Base-by-base conservation (phyloP, 305 asterid species). In the Solanum hybrid region DNA sequence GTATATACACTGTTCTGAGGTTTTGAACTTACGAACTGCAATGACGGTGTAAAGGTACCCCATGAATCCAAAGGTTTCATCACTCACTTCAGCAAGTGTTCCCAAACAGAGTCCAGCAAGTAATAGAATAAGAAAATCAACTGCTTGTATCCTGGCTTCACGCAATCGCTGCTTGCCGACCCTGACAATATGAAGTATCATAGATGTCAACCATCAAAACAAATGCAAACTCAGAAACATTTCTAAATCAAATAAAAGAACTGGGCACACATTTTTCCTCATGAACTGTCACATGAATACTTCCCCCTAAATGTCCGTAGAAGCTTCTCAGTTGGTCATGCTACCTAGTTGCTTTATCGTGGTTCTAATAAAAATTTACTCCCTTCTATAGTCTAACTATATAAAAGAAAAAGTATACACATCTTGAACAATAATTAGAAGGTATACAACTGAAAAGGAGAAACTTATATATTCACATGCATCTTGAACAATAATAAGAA, bases 11-110 rank as follows among this genome's bases (percentile, higher is more conserved):
- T 84, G 2, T 8, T 84, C 7, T 12, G 71, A 82, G 88, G 88
- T 81, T 90, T 17, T 60, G 38, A 38, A 93, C 98, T 94, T 94
- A 95, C 98, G 93, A 66, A 96, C 97, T 86, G 96, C 98, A 34
- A 96, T 96, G 92, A 96, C 96, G 42, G 98, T 95, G 93, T 95
- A 95, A 64, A 94, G 94, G 90, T 96, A 96, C 72, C 97, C 98
- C 26, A 92, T 91, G 13, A 94, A 92, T 60, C 98, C 98, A 87
- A 96, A 96, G 80, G 96, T 93, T 92, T 94, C 98, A 85, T 96
- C 98, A 85, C 98, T 96, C 93, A 95, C 97, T 93, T 96, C 95
- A 34, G 98, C 96, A 42, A 96, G 92, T 36, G 95, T 93, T 88
- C 98, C 98, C 89, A 96, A 92, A 91, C 97, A 96, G 86, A 94